phyloP scores from a whole-genome alignment of 139 green algal genomes.

The Nannochloris sp. region DNA sequence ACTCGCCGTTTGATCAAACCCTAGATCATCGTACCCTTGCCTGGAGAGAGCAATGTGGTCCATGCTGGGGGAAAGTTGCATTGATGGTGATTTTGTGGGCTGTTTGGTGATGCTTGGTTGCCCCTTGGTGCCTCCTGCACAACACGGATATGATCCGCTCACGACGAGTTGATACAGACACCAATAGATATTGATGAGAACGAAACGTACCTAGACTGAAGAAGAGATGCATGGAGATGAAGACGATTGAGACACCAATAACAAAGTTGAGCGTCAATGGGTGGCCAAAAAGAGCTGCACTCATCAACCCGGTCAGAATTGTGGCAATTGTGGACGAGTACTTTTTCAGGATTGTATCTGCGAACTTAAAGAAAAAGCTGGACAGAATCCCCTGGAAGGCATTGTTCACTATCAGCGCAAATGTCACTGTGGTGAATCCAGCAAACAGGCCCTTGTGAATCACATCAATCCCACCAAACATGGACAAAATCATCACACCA shows the following conservation, averaged over 20 bases:
- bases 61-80: conserved; percentile 33
- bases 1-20: not conserved
- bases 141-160: not conserved
- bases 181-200: not conserved
- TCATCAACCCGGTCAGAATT: conserved; percentile 88
- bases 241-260: conserved; percentile 90
- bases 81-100: not conserved
- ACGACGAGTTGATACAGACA: not conserved
- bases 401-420: conserved; percentile 87
- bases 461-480: not conserved
- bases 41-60: conserved; percentile 20
- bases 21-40: not conserved
- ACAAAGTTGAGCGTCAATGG: conserved; percentile 86
- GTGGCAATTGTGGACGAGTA: conserved; percentile 91
- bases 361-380: conserved; percentile 97
- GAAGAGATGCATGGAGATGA: conserved; percentile 97
- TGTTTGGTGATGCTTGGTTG: not conserved
- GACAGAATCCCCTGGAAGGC: conserved; percentile 84
- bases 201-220: conserved; percentile 35
- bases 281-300: conserved; percentile 79
- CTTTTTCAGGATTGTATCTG: conserved; percentile 97
- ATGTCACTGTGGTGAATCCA: conserved; percentile 34
- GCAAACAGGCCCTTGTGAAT: conserved; percentile 41
- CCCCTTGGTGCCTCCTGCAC: conserved; percentile 8
- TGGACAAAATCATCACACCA: conserved; percentile 23